Base-by-base conservation (phyloP, 345 rosid species). In the Euphorbia lathyris region DNA sequence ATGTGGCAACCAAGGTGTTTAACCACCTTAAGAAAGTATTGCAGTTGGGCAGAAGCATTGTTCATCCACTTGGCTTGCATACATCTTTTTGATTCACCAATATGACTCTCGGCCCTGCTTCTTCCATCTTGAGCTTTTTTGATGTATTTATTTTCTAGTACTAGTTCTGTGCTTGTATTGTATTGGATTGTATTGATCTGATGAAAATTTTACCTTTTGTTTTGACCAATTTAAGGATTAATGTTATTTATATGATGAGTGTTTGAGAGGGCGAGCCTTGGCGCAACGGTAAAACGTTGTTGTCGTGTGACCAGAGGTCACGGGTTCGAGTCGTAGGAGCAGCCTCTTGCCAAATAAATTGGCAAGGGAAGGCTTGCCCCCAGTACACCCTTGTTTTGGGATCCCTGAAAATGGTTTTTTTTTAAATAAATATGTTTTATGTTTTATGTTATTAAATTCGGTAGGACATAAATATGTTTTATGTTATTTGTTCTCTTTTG, bases 141-240 rank as follows among this genome's bases (percentile, higher is more conserved):
- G 55, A 3, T 67, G 71, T 30, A 69, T 64, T 16, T 64, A 61
- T 67, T 74, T 67, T 68, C 17, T 20, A 66, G 62, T 60, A 53
- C 55, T 51, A 43, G 34, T 62, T 58, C 27, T 66, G 47, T 40
- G 26, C 27, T 30, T 68, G 58, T 23, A 32, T 59, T 51, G 56
- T 67, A 43, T 40, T 66, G 43, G 7, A 40, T 43, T 65, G 48
- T 65, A 65, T 43, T 17, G 11, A n/a, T n/a, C n/a, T 42, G 27
- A 7, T 0, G 26, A n/a, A 1, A 20, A 38, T 19, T 62, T 12
- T 3, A 40, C 3, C 2, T 51, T 50, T 26, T n/a, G 30, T 30
- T 66, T 10, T 50, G 26, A 50, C 9, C 97, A 9, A 0, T 55
- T 55, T 55, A 55, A 55, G 29, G 29, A 55, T 55, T 29, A 23